Evolutionary conservation across 2,329 filamentous ascomycete genomes (phyloP), one percentile per base, ranked within the genome.

Genomic region (Cladosporium sp.): DNA sequence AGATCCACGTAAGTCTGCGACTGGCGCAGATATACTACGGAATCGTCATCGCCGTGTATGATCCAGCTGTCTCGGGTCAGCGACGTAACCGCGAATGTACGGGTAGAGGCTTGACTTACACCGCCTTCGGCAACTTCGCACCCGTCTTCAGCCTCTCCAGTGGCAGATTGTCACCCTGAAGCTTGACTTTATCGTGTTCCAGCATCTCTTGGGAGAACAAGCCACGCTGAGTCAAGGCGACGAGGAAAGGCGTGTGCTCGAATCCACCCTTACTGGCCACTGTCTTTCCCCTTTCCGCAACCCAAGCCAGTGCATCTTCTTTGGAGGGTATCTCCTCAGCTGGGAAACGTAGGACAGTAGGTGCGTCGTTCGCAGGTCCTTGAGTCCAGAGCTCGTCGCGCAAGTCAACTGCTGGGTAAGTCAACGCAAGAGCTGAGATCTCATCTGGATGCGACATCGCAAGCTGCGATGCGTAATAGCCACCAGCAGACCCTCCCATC

Each of bases 221-320:
- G 1, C 51, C 38, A 36, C 43, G 39, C 7, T 55, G 51, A 3
- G 51, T 20, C 38, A 55, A 36, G 12, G 51, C 51, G 25, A 55
- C 51, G 19, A 42, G n/a, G 11, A 34, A 43, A 17, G 51, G 51
- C 2, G 39, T 55, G 5, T 28, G 14, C 39, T 55, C 51, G 7
- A 55, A 55, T 2, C 51, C 51, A 22, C 51, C 51, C 20, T 55
- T 55, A 38, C 51, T 43, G 12, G 51, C 38, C 39, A 55, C 51
- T n/a, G 25, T 43, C 38, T 55, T 55, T 8, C 39, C 38, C 25
- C 19, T 19, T n/a, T 43, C 38, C 3, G 15, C 38, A 6, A 55
- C 51, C 51, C 51, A 55, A 3, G 51, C 38, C 28, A 55, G 51
- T 17, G 51, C 51, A 19, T 55, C 51, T 15, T 55, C 51, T 36